A percentile compares a stretch with the other conserved stretches of the same genome.
These are phyloP conservation scores for Lactarius deliciosus DNA, from an alignment of 768 basidiomycete species.

Conservation along the genomic window DNA sequence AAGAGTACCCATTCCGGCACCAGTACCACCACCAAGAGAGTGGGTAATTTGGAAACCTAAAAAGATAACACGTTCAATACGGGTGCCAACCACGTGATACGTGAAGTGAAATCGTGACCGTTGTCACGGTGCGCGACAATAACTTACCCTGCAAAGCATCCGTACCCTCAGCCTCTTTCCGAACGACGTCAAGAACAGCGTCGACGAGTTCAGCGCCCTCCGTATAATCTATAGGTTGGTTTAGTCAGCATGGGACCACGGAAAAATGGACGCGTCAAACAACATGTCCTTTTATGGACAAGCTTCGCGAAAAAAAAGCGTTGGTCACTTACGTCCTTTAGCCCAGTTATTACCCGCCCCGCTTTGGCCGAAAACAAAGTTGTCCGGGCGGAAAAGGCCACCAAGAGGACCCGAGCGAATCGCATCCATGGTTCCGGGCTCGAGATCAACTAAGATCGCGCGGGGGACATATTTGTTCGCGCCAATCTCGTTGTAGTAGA, in stretches of 20 bases:
- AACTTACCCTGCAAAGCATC: slow-evolving; percentile 92
- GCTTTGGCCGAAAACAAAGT: slow-evolving; percentile 97
- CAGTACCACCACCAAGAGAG: slow-evolving; percentile 98
- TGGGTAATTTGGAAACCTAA: slow-evolving; percentile 98
- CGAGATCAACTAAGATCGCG: slow-evolving; percentile 95
- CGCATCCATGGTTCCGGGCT: slow-evolving; percentile 96
- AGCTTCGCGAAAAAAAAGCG: background rate
- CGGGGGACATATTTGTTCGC: slow-evolving; percentile 98
- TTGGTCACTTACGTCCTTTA: slow-evolving; percentile 83
- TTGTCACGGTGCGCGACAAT: slow-evolving; percentile 23
- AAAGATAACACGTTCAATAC: slow-evolving; percentile 7
- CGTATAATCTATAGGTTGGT: slow-evolving; percentile 63
- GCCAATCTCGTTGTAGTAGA: slow-evolving; percentile 97
- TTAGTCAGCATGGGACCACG: slow-evolving; percentile 25
- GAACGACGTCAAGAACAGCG: slow-evolving; percentile 95
- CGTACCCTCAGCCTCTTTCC: slow-evolving; percentile 97
- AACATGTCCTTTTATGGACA: slow-evolving; percentile 4
- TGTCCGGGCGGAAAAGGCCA: slow-evolving; percentile 93
- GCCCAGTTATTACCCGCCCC: slow-evolving; percentile 99
- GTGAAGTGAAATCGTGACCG: slow-evolving; percentile 3
- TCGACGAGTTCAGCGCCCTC: slow-evolving; percentile 99
- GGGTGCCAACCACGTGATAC: slow-evolving; percentile 24
- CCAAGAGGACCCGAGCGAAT: slow-evolving; percentile 89
- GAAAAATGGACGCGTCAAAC: slow-evolving; percentile 30
- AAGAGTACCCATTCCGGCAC: slow-evolving; percentile 99